These are phyloP conservation scores for Euphorbia schlechtendalii DNA, from an alignment of 441 rosid genomes.

Conservation along the genomic window DNA sequence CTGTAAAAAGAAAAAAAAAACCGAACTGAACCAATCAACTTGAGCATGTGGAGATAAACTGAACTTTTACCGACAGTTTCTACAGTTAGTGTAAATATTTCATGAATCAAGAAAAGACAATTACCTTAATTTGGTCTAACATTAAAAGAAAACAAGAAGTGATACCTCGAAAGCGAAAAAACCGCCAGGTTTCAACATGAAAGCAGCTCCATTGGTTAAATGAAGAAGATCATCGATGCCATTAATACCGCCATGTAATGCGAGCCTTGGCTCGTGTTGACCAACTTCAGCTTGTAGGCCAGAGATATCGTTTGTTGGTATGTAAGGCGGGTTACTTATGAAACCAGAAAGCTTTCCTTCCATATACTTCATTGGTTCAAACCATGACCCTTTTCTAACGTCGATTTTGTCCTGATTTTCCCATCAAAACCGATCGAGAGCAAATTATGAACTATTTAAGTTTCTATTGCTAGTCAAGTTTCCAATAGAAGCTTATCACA, in stretches of 20 bases:
- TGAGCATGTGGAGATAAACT: neutral
- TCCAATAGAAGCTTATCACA: too few relatives aligned
- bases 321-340: constrained; percentile 86
- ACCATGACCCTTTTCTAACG: constrained; percentile 77
- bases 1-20: constrained; percentile 28
- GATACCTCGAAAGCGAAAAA: constrained; percentile 77
- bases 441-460: too few relatives aligned
- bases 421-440: constrained; percentile 2
- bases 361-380: constrained; percentile 58
- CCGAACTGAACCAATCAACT: constrained; percentile 10
- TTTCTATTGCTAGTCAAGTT: too few relatives aligned
- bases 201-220: constrained; percentile 55
- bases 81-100: neutral
- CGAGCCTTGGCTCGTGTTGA: constrained; percentile 77
- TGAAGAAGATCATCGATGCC: constrained; percentile 73
- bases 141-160: neutral
- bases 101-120: neutral
- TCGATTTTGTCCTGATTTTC: constrained; percentile 46
- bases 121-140: neutral
- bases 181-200: constrained; percentile 67
- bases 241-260: constrained; percentile 71
- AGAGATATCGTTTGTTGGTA: constrained; percentile 62
- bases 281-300: constrained; percentile 88
- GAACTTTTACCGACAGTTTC: neutral
- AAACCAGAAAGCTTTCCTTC: constrained; percentile 65